Evolutionary conservation across 257 asterid species (phyloP), one percentile per base, ranked within the genome.

Genomic region (Nemophila menziesii): DNA sequence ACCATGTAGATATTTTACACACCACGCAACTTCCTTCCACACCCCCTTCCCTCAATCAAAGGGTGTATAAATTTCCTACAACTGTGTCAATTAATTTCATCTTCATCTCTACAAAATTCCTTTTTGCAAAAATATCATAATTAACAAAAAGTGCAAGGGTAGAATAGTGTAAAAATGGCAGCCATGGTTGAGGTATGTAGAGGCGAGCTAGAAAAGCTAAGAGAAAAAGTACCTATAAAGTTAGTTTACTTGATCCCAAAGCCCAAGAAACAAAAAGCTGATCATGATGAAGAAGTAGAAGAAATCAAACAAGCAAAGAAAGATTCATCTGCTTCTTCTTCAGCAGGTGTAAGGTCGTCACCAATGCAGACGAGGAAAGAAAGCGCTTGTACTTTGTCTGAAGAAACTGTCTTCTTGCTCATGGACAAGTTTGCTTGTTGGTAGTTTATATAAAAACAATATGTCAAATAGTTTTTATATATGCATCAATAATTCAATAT

Each of bases 401-500:
- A 84, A 53, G 57, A 72, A 11, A 65, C 79, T 0, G 49, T 80
- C 3, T 57, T 56, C 22, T 50, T 77, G 75, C 81, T 84, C 62
- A 65, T 84, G 72, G 95, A 84, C 65, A 83, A 90, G 2, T 80
- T 80, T 44, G 80, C 86, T n/a, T 84, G 92, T 1, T 66, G 71
- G 22, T 84, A 29, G 39, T 22, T 20, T 34, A 48, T 24, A 21
- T 1, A 22, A 4, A 15, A 4, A 7, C 26, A 3, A 16, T 5
- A 2, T 2, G 5, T 3, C 0, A 11, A 20, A 1, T 8, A 2
- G 2, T 2, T 29, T 13, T 2, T 2, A 13, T 29, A 7, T 7
- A 29, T 29, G 36, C 36, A 29, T 29, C 12, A 29, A 5, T 15
- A n/a, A 18, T 8, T 19, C 5, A 33, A 33, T 39, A 26, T 39